Evolutionary conservation across 2,329 filamentous ascomycete species (phyloP).

Genomic region (Piedraia hortae): DNA sequence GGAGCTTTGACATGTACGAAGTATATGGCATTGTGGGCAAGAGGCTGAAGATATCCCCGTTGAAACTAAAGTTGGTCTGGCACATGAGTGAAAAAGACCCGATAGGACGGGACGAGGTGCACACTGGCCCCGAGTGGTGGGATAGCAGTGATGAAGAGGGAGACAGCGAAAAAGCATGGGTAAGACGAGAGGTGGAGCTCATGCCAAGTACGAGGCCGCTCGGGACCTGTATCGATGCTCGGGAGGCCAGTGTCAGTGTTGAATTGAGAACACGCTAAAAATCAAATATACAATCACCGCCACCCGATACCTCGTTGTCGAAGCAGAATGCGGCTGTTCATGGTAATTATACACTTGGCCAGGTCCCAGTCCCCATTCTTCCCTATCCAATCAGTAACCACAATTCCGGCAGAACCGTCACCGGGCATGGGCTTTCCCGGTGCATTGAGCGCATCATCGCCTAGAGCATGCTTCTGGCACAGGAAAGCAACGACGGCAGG

Average conservation of each 20-base stretch:
- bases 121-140: conserved; percentile 13
- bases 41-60: conserved; percentile 36
- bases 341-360: conserved; percentile 59
- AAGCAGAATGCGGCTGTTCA: conserved; percentile 30
- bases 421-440: conserved; percentile 8
- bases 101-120: conserved; percentile 30
- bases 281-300: conserved; percentile 1
- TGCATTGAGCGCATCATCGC: conserved; percentile 6
- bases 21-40: conserved; percentile 53
- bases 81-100: conserved; percentile 83
- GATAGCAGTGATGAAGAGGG: conserved; percentile 16
- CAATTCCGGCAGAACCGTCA: conserved; percentile 49
- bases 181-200: conserved; percentile 55
- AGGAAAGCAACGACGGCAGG: conserved; percentile 37
- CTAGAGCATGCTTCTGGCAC: conserved; percentile 23
- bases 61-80: conserved; percentile 44
- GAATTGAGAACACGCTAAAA: no score
- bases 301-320: conserved; percentile 4
- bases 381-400: conserved; percentile 87
- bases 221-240: conserved; percentile 68
- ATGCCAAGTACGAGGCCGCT: conserved; percentile 54
- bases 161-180: conserved; percentile 16
- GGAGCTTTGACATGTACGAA: conserved; percentile 51
- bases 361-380: conserved; percentile 72
- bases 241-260: no score